These are phyloP conservation scores for Chrysoporthe deuterocubensis DNA, from an alignment of 2,329 filamentous ascomycete genomes.

Conservation along the genomic window DNA sequence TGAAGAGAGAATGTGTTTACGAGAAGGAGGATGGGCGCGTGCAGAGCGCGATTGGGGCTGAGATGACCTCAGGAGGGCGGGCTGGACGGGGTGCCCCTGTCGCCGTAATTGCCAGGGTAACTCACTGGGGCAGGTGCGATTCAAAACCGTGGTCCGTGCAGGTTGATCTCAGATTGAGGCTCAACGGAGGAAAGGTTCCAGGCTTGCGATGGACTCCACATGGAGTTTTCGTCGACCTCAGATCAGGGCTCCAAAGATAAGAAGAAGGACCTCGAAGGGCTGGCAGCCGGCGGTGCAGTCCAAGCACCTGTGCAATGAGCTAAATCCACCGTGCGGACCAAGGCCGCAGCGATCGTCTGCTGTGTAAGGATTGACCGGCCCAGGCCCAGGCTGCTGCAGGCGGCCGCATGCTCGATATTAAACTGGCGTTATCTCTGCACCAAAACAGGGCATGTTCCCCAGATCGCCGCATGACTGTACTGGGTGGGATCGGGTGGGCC, in stretches of 20 bases:
- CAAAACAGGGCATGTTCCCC: constrained; percentile 21
- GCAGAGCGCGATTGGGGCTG: constrained; percentile 20
- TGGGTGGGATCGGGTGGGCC: constrained; percentile 19
- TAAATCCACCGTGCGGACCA: neutral
- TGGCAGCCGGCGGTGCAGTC: neutral
- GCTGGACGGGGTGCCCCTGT: constrained; percentile 17
- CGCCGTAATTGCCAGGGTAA: constrained; percentile 23
- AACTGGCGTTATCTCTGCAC: constrained; percentile 20
- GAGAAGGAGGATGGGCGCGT: constrained; percentile 15
- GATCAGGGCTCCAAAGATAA: neutral
- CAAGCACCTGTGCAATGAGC: neutral
- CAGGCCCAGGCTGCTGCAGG: constrained; percentile 12
- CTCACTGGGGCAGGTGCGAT: constrained; percentile 19
- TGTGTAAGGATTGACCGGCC: constrained; percentile 5
- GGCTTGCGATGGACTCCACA: neutral
- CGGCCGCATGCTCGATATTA: constrained; percentile 9
- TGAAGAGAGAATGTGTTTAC: constrained; percentile 16
- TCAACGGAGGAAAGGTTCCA: constrained; percentile 3
- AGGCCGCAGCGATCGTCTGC: neutral
- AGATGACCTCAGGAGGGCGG: constrained; percentile 1
- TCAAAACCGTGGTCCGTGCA: constrained; percentile 19
- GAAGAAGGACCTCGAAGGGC: neutral
- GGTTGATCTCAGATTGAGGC: constrained; percentile 20
- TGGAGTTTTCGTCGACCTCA: neutral
- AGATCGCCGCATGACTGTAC: constrained; percentile 25